phyloP scores from a whole-genome alignment of 2,329 filamentous ascomycete species.

The Didymella pinodella region DNA sequence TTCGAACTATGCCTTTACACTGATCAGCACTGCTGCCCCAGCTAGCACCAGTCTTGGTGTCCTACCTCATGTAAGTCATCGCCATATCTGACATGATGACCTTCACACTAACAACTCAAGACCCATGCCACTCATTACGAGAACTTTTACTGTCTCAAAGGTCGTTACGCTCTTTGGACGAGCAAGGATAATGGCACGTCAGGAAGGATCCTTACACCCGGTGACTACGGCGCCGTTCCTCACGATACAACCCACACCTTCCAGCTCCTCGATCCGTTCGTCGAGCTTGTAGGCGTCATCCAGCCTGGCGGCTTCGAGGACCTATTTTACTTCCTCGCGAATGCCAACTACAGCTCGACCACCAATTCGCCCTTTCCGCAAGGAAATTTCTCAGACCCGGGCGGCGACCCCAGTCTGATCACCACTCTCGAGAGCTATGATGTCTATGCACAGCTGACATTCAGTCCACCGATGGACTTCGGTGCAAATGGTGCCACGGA shows the following conservation, averaged over 20 bases:
- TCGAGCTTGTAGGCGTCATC: slow-evolving; percentile 58
- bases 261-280: slow-evolving; percentile 58
- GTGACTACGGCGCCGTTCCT: slow-evolving; percentile 58
- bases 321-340: slow-evolving; percentile 54
- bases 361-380: slow-evolving; percentile 50
- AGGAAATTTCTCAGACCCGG: slow-evolving; percentile 39
- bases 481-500: slow-evolving; percentile 53
- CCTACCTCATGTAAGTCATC: slow-evolving; percentile 49
- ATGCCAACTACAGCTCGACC: slow-evolving; percentile 46
- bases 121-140: slow-evolving; percentile 55
- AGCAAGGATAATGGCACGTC: slow-evolving; percentile 44
- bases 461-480: slow-evolving; percentile 51
- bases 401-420: slow-evolving; percentile 46
- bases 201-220: slow-evolving; percentile 53
- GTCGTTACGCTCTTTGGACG: slow-evolving; percentile 58
- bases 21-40: slow-evolving; percentile 56
- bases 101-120: slow-evolving; percentile 5
- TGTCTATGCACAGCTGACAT: slow-evolving; percentile 55
- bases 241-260: slow-evolving; percentile 59
- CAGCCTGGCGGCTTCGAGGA: slow-evolving; percentile 60
- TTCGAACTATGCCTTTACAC: slow-evolving; percentile 55
- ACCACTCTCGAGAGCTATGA: slow-evolving; percentile 52
- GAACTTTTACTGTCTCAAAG: slow-evolving; percentile 58
- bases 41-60: slow-evolving; percentile 51
- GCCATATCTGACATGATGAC: neutral